A percentile compares a stretch with the other conserved stretches of the same genome.
Evolutionary conservation across 2,329 filamentous ascomycete genomes (phyloP).

Genomic region (Pseudogymnoascus sp.): DNA sequence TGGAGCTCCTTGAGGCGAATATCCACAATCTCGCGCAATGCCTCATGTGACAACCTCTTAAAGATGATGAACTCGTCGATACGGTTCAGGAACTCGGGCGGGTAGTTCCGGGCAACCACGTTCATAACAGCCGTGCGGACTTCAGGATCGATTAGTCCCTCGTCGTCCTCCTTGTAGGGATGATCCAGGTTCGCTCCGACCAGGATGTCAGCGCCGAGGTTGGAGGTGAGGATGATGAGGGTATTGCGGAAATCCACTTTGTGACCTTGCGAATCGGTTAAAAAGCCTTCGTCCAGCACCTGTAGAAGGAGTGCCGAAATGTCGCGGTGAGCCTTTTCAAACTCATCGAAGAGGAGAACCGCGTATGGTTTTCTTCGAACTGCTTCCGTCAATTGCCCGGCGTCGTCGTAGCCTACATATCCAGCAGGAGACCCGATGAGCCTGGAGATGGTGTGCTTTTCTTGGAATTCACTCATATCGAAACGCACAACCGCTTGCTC

Average conservation of each 20-base stretch:
- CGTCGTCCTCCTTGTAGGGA: slow-evolving; percentile 54
- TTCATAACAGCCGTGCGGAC: slow-evolving; percentile 82
- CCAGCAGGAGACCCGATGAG: slow-evolving; percentile 90
- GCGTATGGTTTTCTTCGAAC: slow-evolving; percentile 93
- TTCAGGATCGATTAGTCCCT: slow-evolving; percentile 64
- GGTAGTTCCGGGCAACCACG: slow-evolving; percentile 66
- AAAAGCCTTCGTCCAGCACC: slow-evolving; percentile 90
- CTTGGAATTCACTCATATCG: slow-evolving; percentile 97
- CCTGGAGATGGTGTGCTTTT: slow-evolving; percentile 91
- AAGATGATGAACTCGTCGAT: slow-evolving; percentile 97
- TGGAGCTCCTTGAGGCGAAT: slow-evolving; percentile 85
- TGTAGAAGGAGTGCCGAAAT: slow-evolving; percentile 88
- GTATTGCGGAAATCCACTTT: slow-evolving; percentile 97
- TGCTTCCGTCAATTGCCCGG: slow-evolving; percentile 91
- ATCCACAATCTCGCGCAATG: slow-evolving; percentile 86
- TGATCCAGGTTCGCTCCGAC: slow-evolving; percentile 65
- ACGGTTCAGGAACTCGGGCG: slow-evolving; percentile 92
- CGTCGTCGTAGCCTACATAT: slow-evolving; percentile 95
- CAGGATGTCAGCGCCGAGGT: slow-evolving; percentile 86
- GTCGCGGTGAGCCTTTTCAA: slow-evolving; percentile 94
- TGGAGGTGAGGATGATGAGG: slow-evolving; percentile 92
- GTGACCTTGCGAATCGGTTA: slow-evolving; percentile 92
- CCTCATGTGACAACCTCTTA: slow-evolving; percentile 70
- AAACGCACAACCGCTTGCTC: slow-evolving; percentile 87
- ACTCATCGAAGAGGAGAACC: slow-evolving; percentile 91